Base-by-base conservation (phyloP, 192 early-diverging fungal genomes). In the Mortierella claussenii region DNA sequence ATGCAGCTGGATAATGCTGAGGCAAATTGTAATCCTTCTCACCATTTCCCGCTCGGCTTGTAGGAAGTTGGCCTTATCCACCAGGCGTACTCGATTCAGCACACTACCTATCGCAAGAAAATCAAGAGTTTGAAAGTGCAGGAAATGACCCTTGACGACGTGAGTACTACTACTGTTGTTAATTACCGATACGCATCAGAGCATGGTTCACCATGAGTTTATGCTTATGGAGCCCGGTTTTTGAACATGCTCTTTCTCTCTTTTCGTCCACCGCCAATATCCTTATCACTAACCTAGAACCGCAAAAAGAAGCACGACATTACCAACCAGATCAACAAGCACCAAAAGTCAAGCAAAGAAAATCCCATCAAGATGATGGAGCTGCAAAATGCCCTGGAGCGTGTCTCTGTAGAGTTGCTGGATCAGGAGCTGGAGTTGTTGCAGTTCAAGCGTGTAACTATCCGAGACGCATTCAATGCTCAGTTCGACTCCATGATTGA, bases 401-500 rank as follows among this genome's bases (percentile, higher is more conserved):
- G 61, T 37, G 66, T 82, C 9, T 76, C 78, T n/a, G 57, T 43
- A 2, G 81, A 82, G 10, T 44, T 65, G 43, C n/a, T 64, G 13
- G 45, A n/a, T 11, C 67, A 75, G 49, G 76, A 79, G 34, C 47
- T 66, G 21, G 76, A 82, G 2, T 60, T 79, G 9, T 62, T 73
- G 17, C 78, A 82, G 51, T 61, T 76, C 52, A 76, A 65, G 55
- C 78, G 81, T 23, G 49, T 59, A 7, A 75, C 64, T 12, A 66
- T 82, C 31, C 57, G 65, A 24, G 81, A 79, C 15, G 76, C 81
- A 1, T 69, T 79, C 37, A 70, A 60, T 30, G 21, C 50, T 30
- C 65, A 70, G 37, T 57, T 82, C n/a, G 69, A 79, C 34, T 59
- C 81, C 34, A 82, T 66, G 51, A 70, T 82, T 36, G 81, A 82